These are phyloP conservation scores for Aphanomyces stellatus DNA, from an alignment of 352 stramenopile species.

Conservation along the genomic window DNA sequence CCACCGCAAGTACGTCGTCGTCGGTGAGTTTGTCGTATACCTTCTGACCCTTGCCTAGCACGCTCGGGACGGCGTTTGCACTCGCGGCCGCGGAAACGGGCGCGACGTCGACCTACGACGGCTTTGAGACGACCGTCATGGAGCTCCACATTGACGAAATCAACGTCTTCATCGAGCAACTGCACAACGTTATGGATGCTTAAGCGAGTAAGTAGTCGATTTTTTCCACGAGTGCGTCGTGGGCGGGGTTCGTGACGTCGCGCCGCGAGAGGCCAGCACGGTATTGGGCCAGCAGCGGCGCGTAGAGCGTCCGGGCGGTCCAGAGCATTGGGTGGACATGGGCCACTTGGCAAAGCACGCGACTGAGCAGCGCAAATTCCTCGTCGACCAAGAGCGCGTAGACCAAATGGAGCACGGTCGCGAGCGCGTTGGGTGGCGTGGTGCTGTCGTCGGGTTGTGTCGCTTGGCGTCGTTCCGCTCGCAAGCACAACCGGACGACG, in stretches of 20 bases:
- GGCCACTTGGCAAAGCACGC: not conserved
- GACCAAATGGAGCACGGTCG: not conserved
- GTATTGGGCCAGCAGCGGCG: not conserved
- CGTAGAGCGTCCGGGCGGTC: not conserved
- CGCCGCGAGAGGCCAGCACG: not conserved
- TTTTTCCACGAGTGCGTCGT: not conserved
- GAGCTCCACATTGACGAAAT: constrained; percentile 93
- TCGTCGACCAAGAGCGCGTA: not conserved
- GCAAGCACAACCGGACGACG: not conserved
- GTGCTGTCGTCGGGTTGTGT: not conserved
- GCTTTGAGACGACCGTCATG: constrained; percentile 94
- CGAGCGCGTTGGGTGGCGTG: not conserved
- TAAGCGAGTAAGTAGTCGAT: constrained; percentile 24
- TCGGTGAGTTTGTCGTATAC: not conserved
- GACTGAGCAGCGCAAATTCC: not conserved
- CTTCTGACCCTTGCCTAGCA: constrained; percentile 29
- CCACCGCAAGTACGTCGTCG: constrained; percentile 62
- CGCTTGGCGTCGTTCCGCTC: not conserved
- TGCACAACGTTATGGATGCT: constrained; percentile 88
- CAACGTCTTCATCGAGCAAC: constrained; percentile 93
- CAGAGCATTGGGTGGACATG: not conserved
- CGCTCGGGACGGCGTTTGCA: constrained; percentile 91
- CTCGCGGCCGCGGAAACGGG: constrained; percentile 89
- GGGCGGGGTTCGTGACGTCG: no score
- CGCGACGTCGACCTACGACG: constrained; percentile 90